phyloP scores from a whole-genome alignment of 2,329 filamentous ascomycete species.

The Ophiocordyceps camponoti-floridani region DNA sequence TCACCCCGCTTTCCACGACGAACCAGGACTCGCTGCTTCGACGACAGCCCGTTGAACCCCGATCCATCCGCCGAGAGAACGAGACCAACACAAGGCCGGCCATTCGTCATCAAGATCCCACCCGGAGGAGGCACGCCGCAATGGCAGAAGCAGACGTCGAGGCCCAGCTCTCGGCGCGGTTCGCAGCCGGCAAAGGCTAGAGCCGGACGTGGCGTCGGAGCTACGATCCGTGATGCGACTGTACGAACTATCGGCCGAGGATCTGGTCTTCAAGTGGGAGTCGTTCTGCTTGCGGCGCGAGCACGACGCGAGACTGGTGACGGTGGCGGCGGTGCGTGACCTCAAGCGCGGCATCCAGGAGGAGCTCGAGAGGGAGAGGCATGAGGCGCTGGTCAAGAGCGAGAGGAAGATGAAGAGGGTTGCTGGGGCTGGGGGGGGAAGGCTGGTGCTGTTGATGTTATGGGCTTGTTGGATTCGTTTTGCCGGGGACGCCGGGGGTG shows the following conservation, averaged over 20 bases:
- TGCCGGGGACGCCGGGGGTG: constrained; percentile 40
- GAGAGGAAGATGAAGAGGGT: constrained; percentile 52
- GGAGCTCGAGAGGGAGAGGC: constrained; percentile 57
- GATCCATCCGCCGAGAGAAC: too few species aligned
- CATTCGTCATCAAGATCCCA: too few species aligned
- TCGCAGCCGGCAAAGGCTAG: constrained; percentile 29
- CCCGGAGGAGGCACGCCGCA: constrained; percentile 1
- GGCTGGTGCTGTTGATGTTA: constrained; percentile 45
- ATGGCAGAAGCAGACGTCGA: constrained; percentile 19
- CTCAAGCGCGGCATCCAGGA: constrained; percentile 84
- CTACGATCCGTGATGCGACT: constrained; percentile 73
- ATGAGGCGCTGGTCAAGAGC: constrained; percentile 36
- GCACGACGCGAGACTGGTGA: constrained; percentile 49
- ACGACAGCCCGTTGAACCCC: too few species aligned
- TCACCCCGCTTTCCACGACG: too few species aligned
- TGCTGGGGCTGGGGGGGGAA: constrained; percentile 25
- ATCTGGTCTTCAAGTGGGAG: constrained; percentile 98
- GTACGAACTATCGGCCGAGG: constrained; percentile 64
- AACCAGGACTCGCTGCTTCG: too few species aligned
- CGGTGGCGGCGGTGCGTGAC: constrained; percentile 51
- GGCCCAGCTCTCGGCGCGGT: constrained; percentile 15
- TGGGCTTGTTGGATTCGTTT: constrained; percentile 66
- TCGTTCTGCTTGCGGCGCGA: constrained; percentile 94
- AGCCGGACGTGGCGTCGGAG: constrained; percentile 63
- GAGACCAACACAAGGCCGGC: too few species aligned